Conservation (phyloP, 2,329 filamentous ascomycete genomes). For the Gnomoniopsis smithogilvyi region DNA sequence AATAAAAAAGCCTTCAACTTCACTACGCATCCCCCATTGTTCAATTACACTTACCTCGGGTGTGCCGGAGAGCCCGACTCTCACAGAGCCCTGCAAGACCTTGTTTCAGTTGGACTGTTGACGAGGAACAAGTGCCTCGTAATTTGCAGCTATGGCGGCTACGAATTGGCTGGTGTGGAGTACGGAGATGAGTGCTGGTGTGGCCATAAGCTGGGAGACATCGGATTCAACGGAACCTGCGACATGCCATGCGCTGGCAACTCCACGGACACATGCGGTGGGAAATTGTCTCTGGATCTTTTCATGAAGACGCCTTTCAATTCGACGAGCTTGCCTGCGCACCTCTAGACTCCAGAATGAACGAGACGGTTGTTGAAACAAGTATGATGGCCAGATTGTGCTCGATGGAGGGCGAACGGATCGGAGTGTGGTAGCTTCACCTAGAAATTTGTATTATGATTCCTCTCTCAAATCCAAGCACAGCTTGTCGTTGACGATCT, state of each 20-base stretch:
- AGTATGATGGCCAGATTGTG: too few species aligned
- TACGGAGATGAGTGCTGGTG: slow-evolving; percentile 24
- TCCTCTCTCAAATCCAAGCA: too few species aligned
- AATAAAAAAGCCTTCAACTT: slow-evolving; percentile 7
- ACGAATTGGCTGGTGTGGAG: slow-evolving; percentile 18
- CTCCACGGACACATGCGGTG: slow-evolving; percentile 21
- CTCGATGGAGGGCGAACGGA: too few species aligned
- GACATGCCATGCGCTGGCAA: slow-evolving; percentile 26
- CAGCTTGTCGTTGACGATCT: not conserved
- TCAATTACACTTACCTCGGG: not conserved
- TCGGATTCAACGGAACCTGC: slow-evolving; percentile 19
- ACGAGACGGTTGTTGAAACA: not conserved
- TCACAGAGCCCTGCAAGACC: not conserved
- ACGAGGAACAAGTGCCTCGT: slow-evolving; percentile 8
- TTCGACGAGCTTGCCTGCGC: not conserved
- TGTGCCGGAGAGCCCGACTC: not conserved
- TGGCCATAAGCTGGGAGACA: slow-evolving; percentile 17
- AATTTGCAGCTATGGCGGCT: slow-evolving; percentile 1
- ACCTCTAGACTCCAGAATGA: not conserved
- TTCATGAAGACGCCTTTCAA: not conserved
- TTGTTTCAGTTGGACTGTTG: not conserved
- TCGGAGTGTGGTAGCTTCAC: too few species aligned
- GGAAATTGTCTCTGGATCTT: not conserved
- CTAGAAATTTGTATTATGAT: too few species aligned
- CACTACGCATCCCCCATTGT: not conserved